Conservation (phyloP, 2,329 filamentous ascomycete genomes). For the Ceratocystis papillata region DNA sequence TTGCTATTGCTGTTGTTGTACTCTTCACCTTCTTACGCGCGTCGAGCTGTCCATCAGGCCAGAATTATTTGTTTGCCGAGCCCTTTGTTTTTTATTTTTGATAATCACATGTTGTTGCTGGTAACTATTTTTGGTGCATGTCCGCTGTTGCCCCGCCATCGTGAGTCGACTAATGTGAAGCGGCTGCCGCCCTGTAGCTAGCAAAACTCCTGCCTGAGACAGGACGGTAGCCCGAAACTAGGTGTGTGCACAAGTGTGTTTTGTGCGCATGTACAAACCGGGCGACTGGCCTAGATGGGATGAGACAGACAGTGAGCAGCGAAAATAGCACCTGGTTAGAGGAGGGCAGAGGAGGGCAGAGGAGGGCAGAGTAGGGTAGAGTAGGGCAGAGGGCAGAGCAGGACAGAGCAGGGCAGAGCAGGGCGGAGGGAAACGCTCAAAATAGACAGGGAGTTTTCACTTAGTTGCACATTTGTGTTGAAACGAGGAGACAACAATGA, state of each 20-base stretch:
- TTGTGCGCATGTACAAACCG: background rate
- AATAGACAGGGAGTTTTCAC: no score
- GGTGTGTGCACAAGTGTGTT: background rate
- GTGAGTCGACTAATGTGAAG: background rate
- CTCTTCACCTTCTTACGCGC: slow-evolving; percentile 39
- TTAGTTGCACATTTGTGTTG: no score
- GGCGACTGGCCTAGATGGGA: background rate
- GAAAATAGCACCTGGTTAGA: background rate
- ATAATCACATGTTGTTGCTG: background rate
- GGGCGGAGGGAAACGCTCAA: background rate
- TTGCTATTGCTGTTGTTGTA: no score
- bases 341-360: background rate
- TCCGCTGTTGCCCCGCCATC: background rate
- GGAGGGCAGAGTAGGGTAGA: background rate
- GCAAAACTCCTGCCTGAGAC: background rate
- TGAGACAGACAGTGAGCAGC: slow-evolving; percentile 3
- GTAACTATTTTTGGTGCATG: background rate
- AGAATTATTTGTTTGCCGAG: background rate
- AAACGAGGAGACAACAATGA: no score
- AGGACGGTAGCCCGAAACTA: background rate
- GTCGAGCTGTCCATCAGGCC: no score
- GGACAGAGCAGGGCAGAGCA: background rate
- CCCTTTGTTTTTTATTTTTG: background rate
- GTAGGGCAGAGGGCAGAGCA: background rate
- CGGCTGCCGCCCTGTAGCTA: background rate